Evolutionary conservation across 352 stramenopile genomes (phyloP).

Genomic region (Peronospora destructor): DNA sequence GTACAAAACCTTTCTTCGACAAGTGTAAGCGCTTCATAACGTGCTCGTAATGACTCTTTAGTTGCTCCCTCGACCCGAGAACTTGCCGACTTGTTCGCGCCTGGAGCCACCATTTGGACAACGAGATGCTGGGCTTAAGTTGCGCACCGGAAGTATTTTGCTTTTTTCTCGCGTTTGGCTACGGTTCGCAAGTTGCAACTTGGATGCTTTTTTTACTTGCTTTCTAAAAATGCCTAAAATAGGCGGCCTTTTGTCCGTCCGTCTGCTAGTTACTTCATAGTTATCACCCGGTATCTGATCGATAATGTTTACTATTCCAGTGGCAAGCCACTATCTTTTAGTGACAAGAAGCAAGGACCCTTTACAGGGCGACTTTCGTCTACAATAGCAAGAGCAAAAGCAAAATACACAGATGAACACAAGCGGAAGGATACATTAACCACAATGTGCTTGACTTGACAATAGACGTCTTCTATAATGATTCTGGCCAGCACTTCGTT

Average conservation of each 20-base stretch:
- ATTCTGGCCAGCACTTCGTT: slow-evolving; percentile 8
- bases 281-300: too few relatives aligned
- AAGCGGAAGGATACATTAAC: slow-evolving; percentile 8
- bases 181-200: too few relatives aligned
- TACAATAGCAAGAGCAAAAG: slow-evolving; percentile 9
- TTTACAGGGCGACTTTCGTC: too few relatives aligned
- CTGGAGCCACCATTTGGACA: slow-evolving; percentile 27
- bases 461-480: slow-evolving; percentile 4
- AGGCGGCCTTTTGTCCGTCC: too few relatives aligned
- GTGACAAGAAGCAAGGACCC: too few relatives aligned
- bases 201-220: too few relatives aligned
- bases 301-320: too few relatives aligned
- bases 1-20: slow-evolving; percentile 57
- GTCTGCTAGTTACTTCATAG: too few relatives aligned
- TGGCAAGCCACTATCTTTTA: too few relatives aligned
- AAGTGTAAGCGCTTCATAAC: slow-evolving; percentile 25
- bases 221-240: too few relatives aligned
- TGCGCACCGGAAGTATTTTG: too few relatives aligned
- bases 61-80: slow-evolving; percentile 20
- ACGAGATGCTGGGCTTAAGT: not conserved
- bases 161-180: too few relatives aligned
- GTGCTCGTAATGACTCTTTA: slow-evolving; percentile 19
- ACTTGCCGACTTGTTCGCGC: slow-evolving; percentile 20
- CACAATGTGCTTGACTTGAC: slow-evolving; percentile 8
- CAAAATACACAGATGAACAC: slow-evolving; percentile 5